Evolutionary conservation across 208 protist genomes (phyloP).

Genomic region (Trypanosomatidae sp.): DNA sequence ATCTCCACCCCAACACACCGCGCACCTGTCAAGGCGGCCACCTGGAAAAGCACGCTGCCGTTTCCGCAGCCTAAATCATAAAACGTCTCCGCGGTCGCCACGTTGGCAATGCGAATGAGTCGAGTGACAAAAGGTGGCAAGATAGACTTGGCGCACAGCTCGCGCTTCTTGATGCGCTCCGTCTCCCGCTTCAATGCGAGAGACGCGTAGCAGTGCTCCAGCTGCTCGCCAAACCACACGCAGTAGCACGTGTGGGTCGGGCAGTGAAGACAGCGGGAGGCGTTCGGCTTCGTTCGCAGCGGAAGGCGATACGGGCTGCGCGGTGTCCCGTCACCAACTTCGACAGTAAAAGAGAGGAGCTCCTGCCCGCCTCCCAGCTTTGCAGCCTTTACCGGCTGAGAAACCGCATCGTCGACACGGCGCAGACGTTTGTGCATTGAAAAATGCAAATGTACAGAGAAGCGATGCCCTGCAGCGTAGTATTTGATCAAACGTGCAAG

Average conservation of each 20-base stretch:
- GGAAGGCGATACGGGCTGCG: conserved; percentile 51
- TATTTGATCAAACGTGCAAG: background rate
- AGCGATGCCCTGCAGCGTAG: background rate
- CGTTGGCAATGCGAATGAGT: conserved; percentile 40
- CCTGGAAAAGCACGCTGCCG: conserved; percentile 88
- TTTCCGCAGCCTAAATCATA: conserved; percentile 87
- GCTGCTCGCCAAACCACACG: conserved; percentile 34
- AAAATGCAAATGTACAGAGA: conserved; percentile 12
- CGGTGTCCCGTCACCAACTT: conserved; percentile 34
- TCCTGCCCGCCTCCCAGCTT: background rate
- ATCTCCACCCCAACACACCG: conserved; percentile 83
- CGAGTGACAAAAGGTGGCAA: conserved; percentile 77
- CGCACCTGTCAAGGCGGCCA: conserved; percentile 68
- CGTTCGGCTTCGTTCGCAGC: conserved; percentile 46
- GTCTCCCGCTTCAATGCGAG: conserved; percentile 54
- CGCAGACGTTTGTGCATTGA: conserved; percentile 52
- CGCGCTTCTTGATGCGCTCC: conserved; percentile 38
- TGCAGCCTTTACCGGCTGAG: conserved; percentile 6
- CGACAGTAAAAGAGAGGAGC: background rate
- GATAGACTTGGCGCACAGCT: conserved; percentile 89
- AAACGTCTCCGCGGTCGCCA: conserved; percentile 53
- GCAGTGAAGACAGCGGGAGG: conserved; percentile 60
- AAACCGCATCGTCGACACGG: conserved; percentile 8
- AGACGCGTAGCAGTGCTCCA: conserved; percentile 49
- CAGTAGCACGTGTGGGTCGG: conserved; percentile 44